Conservation (phyloP, 371 early-diverging fungal genomes). For the Choanephora cucurbitarum region DNA sequence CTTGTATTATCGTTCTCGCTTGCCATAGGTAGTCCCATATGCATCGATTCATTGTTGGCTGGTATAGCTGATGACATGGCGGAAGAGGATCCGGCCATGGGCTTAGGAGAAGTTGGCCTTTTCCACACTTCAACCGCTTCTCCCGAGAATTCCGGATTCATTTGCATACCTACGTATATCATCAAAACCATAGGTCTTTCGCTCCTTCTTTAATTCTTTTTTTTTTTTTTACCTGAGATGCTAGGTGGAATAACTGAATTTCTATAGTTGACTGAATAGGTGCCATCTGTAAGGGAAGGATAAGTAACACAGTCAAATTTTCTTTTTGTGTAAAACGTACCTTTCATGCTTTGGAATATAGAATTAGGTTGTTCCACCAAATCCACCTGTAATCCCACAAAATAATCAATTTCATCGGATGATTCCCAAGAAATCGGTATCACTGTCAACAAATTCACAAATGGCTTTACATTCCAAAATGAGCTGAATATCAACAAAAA, state of each 20-base stretch:
- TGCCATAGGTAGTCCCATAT: neutral
- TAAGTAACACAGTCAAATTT: neutral
- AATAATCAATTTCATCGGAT: slow-evolving; percentile 53
- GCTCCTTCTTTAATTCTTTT: neutral
- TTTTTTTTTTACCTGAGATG: slow-evolving; percentile 9
- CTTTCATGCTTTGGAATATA: slow-evolving; percentile 55
- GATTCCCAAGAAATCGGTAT: slow-evolving; percentile 55
- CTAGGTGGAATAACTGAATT: slow-evolving; percentile 33
- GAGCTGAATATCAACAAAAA: neutral
- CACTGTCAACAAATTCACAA: slow-evolving; percentile 67
- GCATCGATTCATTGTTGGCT: neutral
- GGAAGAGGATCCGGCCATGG: neutral
- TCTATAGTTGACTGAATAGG: slow-evolving; percentile 54
- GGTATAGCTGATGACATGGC: neutral
- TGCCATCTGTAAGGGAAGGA: slow-evolving; percentile 31
- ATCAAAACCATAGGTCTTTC: neutral
- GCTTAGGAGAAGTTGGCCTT: slow-evolving; percentile 19
- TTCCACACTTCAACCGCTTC: slow-evolving; percentile 25
- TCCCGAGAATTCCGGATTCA: neutral
- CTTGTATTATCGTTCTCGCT: neutral
- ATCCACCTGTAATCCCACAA: slow-evolving; percentile 69
- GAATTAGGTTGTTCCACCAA: slow-evolving; percentile 64
- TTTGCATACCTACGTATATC: slow-evolving; percentile 4
- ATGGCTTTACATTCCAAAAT: slow-evolving; percentile 48
- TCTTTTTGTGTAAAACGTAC: slow-evolving; percentile 5